phyloP scores from a whole-genome alignment of 2,329 filamentous ascomycete species.

The Aaosphaeria pasadenensis region DNA sequence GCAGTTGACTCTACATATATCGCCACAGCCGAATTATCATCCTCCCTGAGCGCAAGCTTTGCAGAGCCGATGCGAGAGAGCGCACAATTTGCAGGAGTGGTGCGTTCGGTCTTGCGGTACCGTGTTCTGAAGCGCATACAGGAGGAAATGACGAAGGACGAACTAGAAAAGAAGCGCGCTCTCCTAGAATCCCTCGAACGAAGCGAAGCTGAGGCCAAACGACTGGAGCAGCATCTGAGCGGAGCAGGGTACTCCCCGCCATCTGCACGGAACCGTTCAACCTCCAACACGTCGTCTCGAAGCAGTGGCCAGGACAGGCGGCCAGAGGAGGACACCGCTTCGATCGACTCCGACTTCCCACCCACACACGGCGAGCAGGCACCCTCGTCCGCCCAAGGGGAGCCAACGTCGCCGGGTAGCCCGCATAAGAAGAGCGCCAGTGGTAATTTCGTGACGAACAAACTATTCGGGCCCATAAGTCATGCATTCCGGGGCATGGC shows the following conservation, averaged over 20 bases:
- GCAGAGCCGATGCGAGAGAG: slow-evolving; percentile 98
- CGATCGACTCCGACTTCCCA: slow-evolving; percentile 94
- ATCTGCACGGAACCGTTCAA: slow-evolving; percentile 65
- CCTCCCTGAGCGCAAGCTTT: slow-evolving; percentile 85
- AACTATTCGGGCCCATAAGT: slow-evolving; percentile 91
- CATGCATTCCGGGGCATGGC: slow-evolving; percentile 96
- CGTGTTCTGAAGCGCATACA: slow-evolving; percentile 91
- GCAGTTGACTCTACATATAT: slow-evolving; percentile 96
- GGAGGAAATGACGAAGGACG: slow-evolving; percentile 94
- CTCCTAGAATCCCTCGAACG: slow-evolving; percentile 86
- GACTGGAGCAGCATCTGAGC: slow-evolving; percentile 89
- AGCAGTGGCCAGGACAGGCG: slow-evolving; percentile 37
- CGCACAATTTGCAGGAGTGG: slow-evolving; percentile 93
- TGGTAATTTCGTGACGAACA: slow-evolving; percentile 80
- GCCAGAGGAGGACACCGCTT: slow-evolving; percentile 73
- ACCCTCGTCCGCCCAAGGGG: slow-evolving; percentile 69
- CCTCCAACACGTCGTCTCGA: slow-evolving; percentile 52
- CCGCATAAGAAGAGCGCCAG: slow-evolving; percentile 77
- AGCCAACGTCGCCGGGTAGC: slow-evolving; percentile 43
- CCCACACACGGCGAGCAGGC: slow-evolving; percentile 74
- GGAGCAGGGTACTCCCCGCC: slow-evolving; percentile 63
- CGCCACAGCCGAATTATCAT: slow-evolving; percentile 86
- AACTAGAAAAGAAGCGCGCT: slow-evolving; percentile 80
- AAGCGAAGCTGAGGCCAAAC: slow-evolving; percentile 87
- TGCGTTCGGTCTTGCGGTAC: slow-evolving; percentile 83